Percentiles rank a stretch among this genome's conserved stretches.
Conservation (phyloP, 352 stramenopile genomes). For the Lagenidium giganteum region DNA sequence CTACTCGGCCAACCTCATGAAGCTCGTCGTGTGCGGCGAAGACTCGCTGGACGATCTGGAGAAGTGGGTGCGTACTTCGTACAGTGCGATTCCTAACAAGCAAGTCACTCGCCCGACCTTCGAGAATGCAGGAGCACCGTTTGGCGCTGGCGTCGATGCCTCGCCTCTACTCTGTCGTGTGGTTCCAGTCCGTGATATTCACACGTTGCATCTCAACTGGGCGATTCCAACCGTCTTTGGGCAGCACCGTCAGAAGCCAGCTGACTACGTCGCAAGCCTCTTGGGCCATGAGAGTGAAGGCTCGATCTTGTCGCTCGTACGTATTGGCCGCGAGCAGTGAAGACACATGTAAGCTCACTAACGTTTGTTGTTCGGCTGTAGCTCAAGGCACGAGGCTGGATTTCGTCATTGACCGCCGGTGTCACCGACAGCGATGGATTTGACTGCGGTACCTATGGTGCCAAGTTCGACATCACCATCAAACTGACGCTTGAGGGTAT, state of each 20-base stretch:
- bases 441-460: conserved; percentile 56
- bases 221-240: conserved; percentile 73
- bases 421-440: conserved; percentile 71
- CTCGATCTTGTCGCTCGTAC: conserved; percentile 72
- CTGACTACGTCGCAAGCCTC: conserved; percentile 76
- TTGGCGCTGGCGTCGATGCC: conserved; percentile 33
- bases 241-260: conserved; percentile 64
- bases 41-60: conserved; percentile 69
- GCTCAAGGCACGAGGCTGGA: conserved; percentile 76
- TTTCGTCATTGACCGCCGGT: conserved; percentile 66
- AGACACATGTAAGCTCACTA: background rate
- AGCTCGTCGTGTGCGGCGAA: conserved; percentile 73
- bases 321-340: conserved; percentile 7
- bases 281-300: conserved; percentile 82
- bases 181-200: conserved; percentile 70
- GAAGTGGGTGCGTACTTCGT: conserved; percentile 53
- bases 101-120: conserved; percentile 36
- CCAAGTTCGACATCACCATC: conserved; percentile 71
- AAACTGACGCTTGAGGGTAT: conserved; percentile 64
- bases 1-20: conserved; percentile 85
- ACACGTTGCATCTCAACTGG: conserved; percentile 72
- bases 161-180: conserved; percentile 57
- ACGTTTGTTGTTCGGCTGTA: conserved; percentile 13
- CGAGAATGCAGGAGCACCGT: conserved; percentile 29
- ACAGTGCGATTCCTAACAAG: conserved; percentile 60